Conservation (phyloP, 2,329 filamentous ascomycete genomes). For the Fusarium neocosmosporiellum region DNA sequence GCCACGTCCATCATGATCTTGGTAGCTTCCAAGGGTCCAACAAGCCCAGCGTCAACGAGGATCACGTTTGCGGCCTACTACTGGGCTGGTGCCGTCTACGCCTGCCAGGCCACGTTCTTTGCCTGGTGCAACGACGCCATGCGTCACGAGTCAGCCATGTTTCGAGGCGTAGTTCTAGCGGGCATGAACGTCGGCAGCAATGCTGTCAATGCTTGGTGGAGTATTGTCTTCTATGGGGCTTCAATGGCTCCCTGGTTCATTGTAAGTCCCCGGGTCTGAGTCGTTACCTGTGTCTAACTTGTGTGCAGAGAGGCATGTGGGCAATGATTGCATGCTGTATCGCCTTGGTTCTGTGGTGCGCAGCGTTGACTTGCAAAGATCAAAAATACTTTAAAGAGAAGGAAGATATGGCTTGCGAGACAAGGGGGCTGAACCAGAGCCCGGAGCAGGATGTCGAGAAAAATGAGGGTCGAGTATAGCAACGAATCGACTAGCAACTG, state of each 20-base stretch:
- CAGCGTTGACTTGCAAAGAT: slow-evolving; percentile 56
- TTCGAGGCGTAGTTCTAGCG: slow-evolving; percentile 74
- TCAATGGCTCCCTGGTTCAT: slow-evolving; percentile 74
- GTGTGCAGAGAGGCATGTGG: slow-evolving; percentile 69
- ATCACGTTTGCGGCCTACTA: slow-evolving; percentile 75
- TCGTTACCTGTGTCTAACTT: not conserved
- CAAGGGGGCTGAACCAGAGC: slow-evolving; percentile 15
- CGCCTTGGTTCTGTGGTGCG: slow-evolving; percentile 69
- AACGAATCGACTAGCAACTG: not conserved
- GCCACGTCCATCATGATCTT: slow-evolving; percentile 72
- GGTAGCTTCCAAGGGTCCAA: slow-evolving; percentile 57
- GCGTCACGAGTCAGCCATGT: slow-evolving; percentile 70
- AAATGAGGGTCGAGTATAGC: not conserved
- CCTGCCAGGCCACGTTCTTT: slow-evolving; percentile 80
- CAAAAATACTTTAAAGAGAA: slow-evolving; percentile 13
- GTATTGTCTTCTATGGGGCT: slow-evolving; percentile 76
- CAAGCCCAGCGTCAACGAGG: slow-evolving; percentile 55
- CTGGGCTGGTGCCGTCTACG: slow-evolving; percentile 76
- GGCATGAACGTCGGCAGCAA: slow-evolving; percentile 78
- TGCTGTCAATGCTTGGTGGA: slow-evolving; percentile 79
- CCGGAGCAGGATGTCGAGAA: not conserved
- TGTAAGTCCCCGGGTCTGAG: slow-evolving; percentile 51
- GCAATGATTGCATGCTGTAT: slow-evolving; percentile 76
- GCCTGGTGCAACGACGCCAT: slow-evolving; percentile 81
- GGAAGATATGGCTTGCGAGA: slow-evolving; percentile 4